phyloP scores from a whole-genome alignment of 1,284 basidiomycete genomes.

The Cutaneotrichosporon sp. region DNA sequence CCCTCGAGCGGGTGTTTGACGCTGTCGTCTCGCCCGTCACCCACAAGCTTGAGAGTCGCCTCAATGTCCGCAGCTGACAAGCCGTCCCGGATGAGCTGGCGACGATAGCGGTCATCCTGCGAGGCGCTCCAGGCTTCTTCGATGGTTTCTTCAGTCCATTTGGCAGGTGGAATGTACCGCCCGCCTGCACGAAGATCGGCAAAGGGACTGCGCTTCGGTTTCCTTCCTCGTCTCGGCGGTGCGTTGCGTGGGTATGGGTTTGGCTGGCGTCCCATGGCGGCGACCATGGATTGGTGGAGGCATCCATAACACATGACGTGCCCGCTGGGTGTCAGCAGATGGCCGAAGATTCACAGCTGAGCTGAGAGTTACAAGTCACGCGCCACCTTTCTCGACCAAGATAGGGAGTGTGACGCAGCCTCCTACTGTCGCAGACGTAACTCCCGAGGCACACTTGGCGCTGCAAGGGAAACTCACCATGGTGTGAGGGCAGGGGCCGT shows the following conservation, averaged over 20 bases:
- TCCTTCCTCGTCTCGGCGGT: background rate
- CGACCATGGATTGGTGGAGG: slow-evolving; percentile 40
- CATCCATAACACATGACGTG: slow-evolving; percentile 48
- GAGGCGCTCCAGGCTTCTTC: slow-evolving; percentile 16
- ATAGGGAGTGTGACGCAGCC: too few relatives aligned
- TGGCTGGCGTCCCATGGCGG: slow-evolving; percentile 40
- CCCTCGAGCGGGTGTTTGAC: slow-evolving; percentile 38
- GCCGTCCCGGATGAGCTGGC: slow-evolving; percentile 4
- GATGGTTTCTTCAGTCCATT: slow-evolving; percentile 35
- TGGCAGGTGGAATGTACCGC: slow-evolving; percentile 21
- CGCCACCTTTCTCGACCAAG: background rate
- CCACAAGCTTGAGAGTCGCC: slow-evolving; percentile 14
- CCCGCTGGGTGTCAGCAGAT: slow-evolving; percentile 32
- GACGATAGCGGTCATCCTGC: slow-evolving; percentile 7
- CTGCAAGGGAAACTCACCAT: slow-evolving; percentile 33
- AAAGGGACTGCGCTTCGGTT: slow-evolving; percentile 15
- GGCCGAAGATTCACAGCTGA: too few relatives aligned
- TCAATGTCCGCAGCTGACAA: slow-evolving; percentile 24
- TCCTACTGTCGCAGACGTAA: too few relatives aligned
- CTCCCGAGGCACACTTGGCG: too few relatives aligned
- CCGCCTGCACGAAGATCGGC: background rate
- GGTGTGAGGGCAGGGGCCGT: slow-evolving; percentile 40
- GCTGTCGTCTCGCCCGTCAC: slow-evolving; percentile 16
- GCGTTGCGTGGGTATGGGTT: slow-evolving; percentile 31
- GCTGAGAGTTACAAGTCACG: too few relatives aligned